phyloP scores from a whole-genome alignment of 1,284 basidiomycete genomes.

The Anthracocystis walkeri region DNA sequence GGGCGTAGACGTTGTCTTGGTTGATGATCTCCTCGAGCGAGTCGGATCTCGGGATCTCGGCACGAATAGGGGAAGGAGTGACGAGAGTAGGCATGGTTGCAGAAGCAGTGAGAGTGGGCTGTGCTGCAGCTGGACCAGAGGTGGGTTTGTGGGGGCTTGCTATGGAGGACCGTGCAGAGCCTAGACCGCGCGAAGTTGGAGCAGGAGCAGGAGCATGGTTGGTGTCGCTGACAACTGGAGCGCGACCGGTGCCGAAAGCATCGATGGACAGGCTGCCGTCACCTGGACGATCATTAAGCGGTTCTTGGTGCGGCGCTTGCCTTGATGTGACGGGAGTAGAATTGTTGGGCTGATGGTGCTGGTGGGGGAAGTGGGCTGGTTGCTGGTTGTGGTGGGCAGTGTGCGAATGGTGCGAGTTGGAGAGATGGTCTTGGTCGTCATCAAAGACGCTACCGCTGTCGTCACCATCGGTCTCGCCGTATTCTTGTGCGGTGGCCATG shows the following conservation, averaged over 20 bases:
- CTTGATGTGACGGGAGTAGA: slow-evolving; percentile 38
- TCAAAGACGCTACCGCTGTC: slow-evolving; percentile 42
- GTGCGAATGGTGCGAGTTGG: slow-evolving; percentile 44
- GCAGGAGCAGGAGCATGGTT: background rate
- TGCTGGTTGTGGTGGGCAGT: slow-evolving; percentile 5
- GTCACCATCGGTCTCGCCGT: slow-evolving; percentile 17
- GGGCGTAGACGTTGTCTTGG: slow-evolving; percentile 29
- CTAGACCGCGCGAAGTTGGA: background rate
- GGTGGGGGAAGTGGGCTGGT: background rate
- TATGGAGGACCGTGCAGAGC: background rate
- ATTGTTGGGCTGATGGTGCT: slow-evolving; percentile 12
- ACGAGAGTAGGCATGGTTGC: slow-evolving; percentile 45
- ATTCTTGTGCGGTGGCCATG: slow-evolving; percentile 56
- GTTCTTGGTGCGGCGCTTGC: slow-evolving; percentile 8
- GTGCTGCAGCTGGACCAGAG: slow-evolving; percentile 4
- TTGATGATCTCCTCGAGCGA: slow-evolving; percentile 52
- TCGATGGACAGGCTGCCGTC: slow-evolving; percentile 60
- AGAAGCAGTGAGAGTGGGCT: slow-evolving; percentile 31
- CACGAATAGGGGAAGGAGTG: slow-evolving; percentile 46
- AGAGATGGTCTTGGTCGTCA: slow-evolving; percentile 40
- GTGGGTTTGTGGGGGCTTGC: slow-evolving; percentile 4
- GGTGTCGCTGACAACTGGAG: slow-evolving; percentile 12
- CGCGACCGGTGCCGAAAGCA: slow-evolving; percentile 25
- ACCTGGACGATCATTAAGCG: slow-evolving; percentile 44
- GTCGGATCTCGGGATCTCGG: slow-evolving; percentile 43